Evolutionary conservation across 2,329 filamentous ascomycete genomes (phyloP), one percentile per base, ranked within the genome.

Genomic region (Chrysosporium keratinophilum): DNA sequence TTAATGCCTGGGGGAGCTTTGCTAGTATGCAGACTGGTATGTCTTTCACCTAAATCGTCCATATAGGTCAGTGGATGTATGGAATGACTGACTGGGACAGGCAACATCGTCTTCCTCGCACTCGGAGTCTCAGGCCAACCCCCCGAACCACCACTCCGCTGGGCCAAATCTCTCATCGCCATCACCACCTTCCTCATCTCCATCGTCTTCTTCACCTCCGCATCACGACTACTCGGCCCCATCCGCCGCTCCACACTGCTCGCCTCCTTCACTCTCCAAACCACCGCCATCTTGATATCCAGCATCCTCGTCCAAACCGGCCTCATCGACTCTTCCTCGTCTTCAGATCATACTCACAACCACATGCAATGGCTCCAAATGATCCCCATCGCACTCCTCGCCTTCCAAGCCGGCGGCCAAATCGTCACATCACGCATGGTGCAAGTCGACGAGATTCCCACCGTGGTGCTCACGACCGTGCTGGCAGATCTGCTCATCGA

Each of bases 31-130:
- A 59, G 43, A 58, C 58, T 28, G 58, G 58, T 58, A 51, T 14
- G 45, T 34, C 10, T 31, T 1, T 15, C n/a, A n/a, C 14, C 14
- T 37, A n/a, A n/a, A n/a, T n/a, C n/a, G n/a, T n/a, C n/a, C n/a
- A n/a, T n/a, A n/a, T n/a, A n/a, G n/a, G n/a, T n/a, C n/a, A n/a
- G n/a, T n/a, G n/a, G n/a, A 28, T 28, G 7, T 3, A 28, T 28
- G 23, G 23, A 7, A 28, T 37, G 34, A 35, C 31, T 20, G 45
- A 15, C 5, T 49, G 10, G 14, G 10, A 9, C n/a, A 74, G 71
- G 71, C 35, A 74, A 74, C 58, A 69, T 69, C 5, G 63, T 74
- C 46, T 74, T 73, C 58, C 64, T 73, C 14, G 71, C 69, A 11
- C 64, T 74, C 4, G 71, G 71, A 43, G 63, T 61, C n/a, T 69